Conservation (phyloP, 192 early-diverging fungal genomes). For the Rhizoclosmatium sp. region DNA sequence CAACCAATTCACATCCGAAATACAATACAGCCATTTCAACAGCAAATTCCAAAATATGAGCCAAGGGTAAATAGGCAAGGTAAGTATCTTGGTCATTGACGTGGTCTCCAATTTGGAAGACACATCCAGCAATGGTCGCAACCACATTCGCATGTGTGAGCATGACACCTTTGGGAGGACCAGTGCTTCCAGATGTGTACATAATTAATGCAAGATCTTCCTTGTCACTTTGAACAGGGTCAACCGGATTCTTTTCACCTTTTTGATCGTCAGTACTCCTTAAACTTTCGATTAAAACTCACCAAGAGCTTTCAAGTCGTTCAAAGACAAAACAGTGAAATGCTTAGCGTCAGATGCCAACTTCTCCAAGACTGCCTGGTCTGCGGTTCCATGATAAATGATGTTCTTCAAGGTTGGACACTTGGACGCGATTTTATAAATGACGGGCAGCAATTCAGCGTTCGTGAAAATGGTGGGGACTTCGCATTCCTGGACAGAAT, state of each 20-base stretch:
- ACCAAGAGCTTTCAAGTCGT: conserved; percentile 73
- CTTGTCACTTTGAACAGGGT: conserved; percentile 63
- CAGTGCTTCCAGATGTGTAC: conserved; percentile 83
- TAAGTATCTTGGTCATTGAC: conserved; percentile 48
- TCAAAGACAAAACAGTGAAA: conserved; percentile 44
- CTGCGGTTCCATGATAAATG: conserved; percentile 74
- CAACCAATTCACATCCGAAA: conserved; percentile 33
- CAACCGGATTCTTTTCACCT: conserved; percentile 63
- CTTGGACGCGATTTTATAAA: conserved; percentile 64
- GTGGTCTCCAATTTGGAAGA: background rate
- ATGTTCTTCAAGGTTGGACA: conserved; percentile 71
- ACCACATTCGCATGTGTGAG: conserved; percentile 84
- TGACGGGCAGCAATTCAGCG: conserved; percentile 70
- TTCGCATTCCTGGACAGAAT: conserved; percentile 85
- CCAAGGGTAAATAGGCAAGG: conserved; percentile 79
- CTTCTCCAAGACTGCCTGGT: background rate
- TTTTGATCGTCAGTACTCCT: conserved; percentile 33
- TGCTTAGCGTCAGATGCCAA: background rate
- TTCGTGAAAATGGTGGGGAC: conserved; percentile 77
- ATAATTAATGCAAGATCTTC: conserved; percentile 82
- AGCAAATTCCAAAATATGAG: conserved; percentile 90
- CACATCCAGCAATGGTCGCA: conserved; percentile 40
- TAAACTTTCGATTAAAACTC: conserved; percentile 67
- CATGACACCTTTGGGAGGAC: conserved; percentile 87
- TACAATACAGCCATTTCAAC: conserved; percentile 76